Evolutionary conservation across 495 filamentous ascomycete species (phyloP).

Genomic region (Clavariopsis aquatica): DNA sequence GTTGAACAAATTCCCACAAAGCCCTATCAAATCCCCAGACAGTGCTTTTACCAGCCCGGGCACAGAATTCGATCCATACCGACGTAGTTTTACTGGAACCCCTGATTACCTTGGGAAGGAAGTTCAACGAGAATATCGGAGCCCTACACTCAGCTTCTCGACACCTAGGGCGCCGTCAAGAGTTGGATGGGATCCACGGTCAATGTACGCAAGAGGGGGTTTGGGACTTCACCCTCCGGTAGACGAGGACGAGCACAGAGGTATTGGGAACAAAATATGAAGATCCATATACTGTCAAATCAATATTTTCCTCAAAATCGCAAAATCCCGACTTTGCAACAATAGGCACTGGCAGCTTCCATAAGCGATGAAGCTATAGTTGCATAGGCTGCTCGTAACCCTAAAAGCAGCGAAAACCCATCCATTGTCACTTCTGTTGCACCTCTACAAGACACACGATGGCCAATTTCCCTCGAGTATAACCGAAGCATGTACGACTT

Average conservation of each 20-base stretch:
- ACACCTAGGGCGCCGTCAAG: constrained; percentile 54
- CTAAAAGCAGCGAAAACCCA: background rate
- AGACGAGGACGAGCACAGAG: constrained; percentile 28
- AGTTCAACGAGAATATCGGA: constrained; percentile 52
- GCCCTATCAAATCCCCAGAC: constrained; percentile 49
- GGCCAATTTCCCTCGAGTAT: background rate
- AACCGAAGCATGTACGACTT: background rate
- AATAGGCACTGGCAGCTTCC: background rate
- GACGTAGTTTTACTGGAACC: constrained; percentile 43
- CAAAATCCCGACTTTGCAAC: background rate
- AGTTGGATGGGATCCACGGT: constrained; percentile 46
- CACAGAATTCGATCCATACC: constrained; percentile 41
- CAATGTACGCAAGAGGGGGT: constrained; percentile 45
- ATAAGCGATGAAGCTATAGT: background rate
- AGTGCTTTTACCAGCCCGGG: constrained; percentile 47
- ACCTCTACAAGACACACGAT: background rate
- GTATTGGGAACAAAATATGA: constrained; percentile 34
- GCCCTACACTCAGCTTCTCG: constrained; percentile 62
- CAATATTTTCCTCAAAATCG: background rate
- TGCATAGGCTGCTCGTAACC: background rate
- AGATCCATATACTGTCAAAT: constrained; percentile 12
- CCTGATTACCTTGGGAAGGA: constrained; percentile 54
- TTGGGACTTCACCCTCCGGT: constrained; percentile 38
- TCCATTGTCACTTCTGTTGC: background rate
- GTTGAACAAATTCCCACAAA: constrained; percentile 62